Evolutionary conservation across 176 grass and related monocot species (phyloP), one percentile per base, ranked within the genome.

Genomic region (Otatea glauca): DNA sequence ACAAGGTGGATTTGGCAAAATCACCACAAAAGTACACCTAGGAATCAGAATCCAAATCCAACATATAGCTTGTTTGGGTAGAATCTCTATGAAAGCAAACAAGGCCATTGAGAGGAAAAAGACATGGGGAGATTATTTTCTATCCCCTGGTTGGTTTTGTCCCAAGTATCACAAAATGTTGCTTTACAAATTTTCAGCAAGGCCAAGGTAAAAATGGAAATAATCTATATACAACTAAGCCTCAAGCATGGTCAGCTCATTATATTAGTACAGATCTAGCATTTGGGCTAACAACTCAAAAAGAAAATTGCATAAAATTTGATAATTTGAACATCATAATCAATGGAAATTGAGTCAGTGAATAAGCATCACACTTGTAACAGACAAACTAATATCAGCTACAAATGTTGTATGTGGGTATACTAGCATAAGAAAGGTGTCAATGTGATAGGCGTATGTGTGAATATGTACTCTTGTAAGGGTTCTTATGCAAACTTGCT

Each of bases 321-420:
- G 8, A 67, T 73, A 55, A 59, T 59, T n/a, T 54, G 27, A 77
- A 82, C 49, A 64, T 38, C 27, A 38, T 7, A 78, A 67, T 66
- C n/a, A 17, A 73, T 7, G 6, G 21, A 61, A 80, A 56, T 60
- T 34, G n/a, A 32, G 68, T 80, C 16, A 51, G 0, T 53, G 18
- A 43, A 72, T 4, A 74, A 60, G 56, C 39, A 48, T 78, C 12
- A 74, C 41, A 73, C 4, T 60, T 21, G 51, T 14, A 41, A 70
- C 43, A 66, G 49, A 68, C 18, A 76, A 72, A 68, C 6, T 75
- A 80, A 81, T 29, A 81, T 68, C 8, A 85, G 41, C 80, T n/a
- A 50, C 39, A 85, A 47, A 18, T 73, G 54, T 42, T 65, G 70
- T 55, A n/a, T 27, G 3, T 47, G 25, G 49, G 73, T 53, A 65